These are phyloP conservation scores for Kernera saxatilis DNA, from an alignment of 345 rosid genomes.

Conservation along the genomic window DNA sequence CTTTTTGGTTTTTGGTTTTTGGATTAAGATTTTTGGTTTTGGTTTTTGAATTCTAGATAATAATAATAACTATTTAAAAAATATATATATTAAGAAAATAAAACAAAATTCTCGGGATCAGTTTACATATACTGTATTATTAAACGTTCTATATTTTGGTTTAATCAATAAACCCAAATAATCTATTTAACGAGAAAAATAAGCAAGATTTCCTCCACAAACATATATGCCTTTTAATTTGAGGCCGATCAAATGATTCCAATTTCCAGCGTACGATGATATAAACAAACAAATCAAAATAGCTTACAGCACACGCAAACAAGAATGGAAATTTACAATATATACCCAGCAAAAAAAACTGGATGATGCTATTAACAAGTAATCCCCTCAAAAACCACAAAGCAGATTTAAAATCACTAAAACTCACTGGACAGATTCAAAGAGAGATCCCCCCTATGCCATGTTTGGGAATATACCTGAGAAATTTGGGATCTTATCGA, in stretches of 20 bases:
- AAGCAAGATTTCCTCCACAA: neutral
- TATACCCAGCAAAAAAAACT: constrained; percentile 17
- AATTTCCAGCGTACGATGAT: neutral
- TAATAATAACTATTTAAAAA: no score
- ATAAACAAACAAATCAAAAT: constrained; percentile 26
- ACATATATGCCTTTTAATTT: neutral
- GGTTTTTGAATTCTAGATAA: no score
- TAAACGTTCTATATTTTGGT: no score
- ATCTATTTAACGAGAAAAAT: no score
- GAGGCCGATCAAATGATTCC: neutral
- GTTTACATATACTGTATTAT: no score
- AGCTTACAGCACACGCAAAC: constrained; percentile 23
- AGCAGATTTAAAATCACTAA: constrained; percentile 6
- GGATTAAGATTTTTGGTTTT: no score
- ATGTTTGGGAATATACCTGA: constrained; percentile 78
- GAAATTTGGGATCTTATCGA: constrained; percentile 88
- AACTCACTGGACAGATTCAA: constrained; percentile 1
- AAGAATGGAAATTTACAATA: constrained; percentile 28
- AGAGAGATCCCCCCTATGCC: constrained; percentile 24
- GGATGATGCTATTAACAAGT: constrained; percentile 22
- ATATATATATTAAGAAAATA: no score
- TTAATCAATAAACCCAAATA: no score
- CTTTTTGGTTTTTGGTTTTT: no score
- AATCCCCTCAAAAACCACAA: constrained; percentile 14
- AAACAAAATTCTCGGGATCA: no score